Evolutionary conservation across 208 protist species (phyloP).

Genomic region (Acanthamoeba triangularis): DNA sequence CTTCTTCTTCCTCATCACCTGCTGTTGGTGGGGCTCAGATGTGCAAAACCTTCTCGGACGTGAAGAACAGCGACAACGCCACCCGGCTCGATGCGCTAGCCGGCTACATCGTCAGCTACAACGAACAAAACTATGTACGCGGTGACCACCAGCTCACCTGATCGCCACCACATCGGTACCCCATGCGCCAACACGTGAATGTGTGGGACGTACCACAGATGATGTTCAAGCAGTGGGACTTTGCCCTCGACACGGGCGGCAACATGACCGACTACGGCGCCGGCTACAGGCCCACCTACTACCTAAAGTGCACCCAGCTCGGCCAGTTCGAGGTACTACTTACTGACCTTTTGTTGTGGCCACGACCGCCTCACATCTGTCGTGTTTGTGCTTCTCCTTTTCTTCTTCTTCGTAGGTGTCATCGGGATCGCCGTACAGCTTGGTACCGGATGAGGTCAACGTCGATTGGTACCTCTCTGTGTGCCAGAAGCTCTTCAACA

Average conservation of each 20-base stretch:
- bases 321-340: constrained; percentile 65
- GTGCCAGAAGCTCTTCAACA: constrained; percentile 70
- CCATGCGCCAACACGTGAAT: background rate
- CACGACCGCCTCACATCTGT: background rate
- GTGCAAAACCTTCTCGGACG: background rate
- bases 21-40: background rate
- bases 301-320: constrained; percentile 73
- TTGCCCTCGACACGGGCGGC: constrained; percentile 36
- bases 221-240: constrained; percentile 32
- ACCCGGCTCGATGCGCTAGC: background rate
- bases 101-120: background rate
- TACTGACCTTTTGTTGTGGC: background rate
- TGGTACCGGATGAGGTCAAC: constrained; percentile 9
- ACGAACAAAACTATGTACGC: background rate
- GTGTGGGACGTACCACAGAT: background rate
- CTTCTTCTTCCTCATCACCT: too few relatives aligned
- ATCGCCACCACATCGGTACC: background rate
- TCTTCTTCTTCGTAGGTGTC: background rate
- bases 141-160: background rate
- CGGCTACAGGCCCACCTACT: constrained; percentile 72
- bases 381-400: too few relatives aligned
- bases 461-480: constrained; percentile 35
- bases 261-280: background rate
- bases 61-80: constrained; percentile 46
- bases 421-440: background rate